Base-by-base conservation (phyloP, 2,329 filamentous ascomycete genomes). In the Fusarium illudens region DNA sequence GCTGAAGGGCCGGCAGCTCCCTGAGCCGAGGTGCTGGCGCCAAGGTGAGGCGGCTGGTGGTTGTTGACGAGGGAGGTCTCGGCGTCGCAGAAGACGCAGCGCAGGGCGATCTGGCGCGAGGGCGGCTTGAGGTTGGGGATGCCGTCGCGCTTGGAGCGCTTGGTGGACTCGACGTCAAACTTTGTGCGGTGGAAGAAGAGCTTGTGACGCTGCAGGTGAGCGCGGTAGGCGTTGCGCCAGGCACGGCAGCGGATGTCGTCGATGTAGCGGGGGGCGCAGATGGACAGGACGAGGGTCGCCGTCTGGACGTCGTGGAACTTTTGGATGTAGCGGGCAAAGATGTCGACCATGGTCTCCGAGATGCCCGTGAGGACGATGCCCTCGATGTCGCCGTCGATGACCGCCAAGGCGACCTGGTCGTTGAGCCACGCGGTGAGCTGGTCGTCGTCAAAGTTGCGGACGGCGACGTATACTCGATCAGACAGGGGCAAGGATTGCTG, bases 301-400 rank as follows among this genome's bases (percentile, higher is more conserved):
- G 92, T 94, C 79, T 96, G 93, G 22, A 92, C 84, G 76, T 95
- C 92, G 74, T 89, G 85, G 76, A 91, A 93, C 70, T 90, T 91
- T 71, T 90, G 85, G 46, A 96, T 86, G 77, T 94, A 93, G 52
- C 88, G 87, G 64, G 92, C 90, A 62, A 95, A 87, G 17, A 96
- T 87, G 75, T 94, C 90, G 60, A 94, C 89, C 53, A 90, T 84
- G 55, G 84, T 83, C 68, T 93, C 90, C 3, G 89, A 89, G 62
- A 96, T 89, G 34, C 93, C 93, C 0, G 92, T 92, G 12, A 96
- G 84, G 3, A 94, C 86, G 37, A 96, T 87, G 30, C 90, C 92
- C 77, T 94, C 91, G 51, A 94, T 86, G 72, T 94, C 89, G 49
- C 92, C 92, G 4, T 87, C 86, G 12, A 82, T 79, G 51, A 90